These are phyloP conservation scores for Dispira parvispora DNA, from an alignment of 192 early-diverging fungal species.

Conservation along the genomic window DNA sequence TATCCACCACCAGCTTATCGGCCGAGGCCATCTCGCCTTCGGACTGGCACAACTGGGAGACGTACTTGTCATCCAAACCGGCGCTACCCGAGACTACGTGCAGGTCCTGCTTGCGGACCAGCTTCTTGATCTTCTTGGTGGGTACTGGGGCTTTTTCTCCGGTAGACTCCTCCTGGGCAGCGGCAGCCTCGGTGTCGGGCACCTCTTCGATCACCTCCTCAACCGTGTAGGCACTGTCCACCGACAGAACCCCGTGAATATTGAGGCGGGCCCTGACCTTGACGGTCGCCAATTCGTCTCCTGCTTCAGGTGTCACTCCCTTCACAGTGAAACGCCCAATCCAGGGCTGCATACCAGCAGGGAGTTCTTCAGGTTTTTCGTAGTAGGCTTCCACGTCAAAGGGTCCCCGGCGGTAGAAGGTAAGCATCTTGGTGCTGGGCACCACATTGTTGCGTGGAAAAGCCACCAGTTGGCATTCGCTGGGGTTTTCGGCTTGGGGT, in stretches of 20 bases:
- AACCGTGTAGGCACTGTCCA: constrained; percentile 75
- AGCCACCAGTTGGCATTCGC: constrained; percentile 70
- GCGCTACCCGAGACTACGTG: constrained; percentile 43
- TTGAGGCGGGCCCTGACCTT: constrained; percentile 87
- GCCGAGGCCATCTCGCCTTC: constrained; percentile 71
- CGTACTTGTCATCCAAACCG: constrained; percentile 33
- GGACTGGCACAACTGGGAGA: constrained; percentile 50
- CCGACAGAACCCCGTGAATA: constrained; percentile 57
- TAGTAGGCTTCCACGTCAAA: constrained; percentile 75
- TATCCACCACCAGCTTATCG: constrained; percentile 85
- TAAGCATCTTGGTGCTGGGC: constrained; percentile 80
- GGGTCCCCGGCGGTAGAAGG: constrained; percentile 73
- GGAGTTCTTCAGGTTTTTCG: constrained; percentile 45
- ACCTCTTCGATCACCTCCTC: constrained; percentile 53
- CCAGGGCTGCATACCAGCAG: constrained; percentile 56
- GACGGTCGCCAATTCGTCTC: constrained; percentile 58
- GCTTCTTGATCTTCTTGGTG: constrained; percentile 79
- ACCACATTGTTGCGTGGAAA: constrained; percentile 75
- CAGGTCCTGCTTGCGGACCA: constrained; percentile 75
- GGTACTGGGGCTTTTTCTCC: constrained; percentile 6
- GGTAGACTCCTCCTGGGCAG: constrained; percentile 10
- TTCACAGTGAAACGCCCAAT: constrained; percentile 78
- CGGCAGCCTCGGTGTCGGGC: neutral
- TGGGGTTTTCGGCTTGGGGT: constrained; percentile 29
- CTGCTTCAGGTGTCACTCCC: constrained; percentile 47